These are phyloP conservation scores for Ustilaginoidea virens DNA, from an alignment of 2,329 filamentous ascomycete species.

Conservation along the genomic window DNA sequence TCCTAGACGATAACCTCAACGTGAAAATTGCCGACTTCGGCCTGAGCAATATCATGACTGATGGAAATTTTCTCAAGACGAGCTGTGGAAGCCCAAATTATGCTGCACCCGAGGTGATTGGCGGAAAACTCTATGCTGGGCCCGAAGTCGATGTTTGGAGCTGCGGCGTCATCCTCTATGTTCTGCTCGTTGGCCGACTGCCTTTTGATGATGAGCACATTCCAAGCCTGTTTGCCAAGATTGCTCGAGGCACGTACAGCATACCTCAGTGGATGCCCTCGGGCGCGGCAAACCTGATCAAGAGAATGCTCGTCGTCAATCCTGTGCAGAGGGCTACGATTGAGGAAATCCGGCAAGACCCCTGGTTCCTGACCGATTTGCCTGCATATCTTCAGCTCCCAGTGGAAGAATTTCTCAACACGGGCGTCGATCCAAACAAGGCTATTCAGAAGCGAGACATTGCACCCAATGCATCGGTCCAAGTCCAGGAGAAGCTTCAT, in stretches of 20 bases:
- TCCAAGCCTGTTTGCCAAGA: constrained; percentile 93
- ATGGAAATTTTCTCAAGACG: constrained; percentile 97
- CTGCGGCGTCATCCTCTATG: constrained; percentile 80
- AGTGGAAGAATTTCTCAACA: constrained; percentile 82
- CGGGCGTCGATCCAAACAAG: constrained; percentile 85
- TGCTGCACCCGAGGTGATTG: constrained; percentile 93
- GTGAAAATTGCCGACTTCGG: constrained; percentile 99
- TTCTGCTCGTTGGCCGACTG: constrained; percentile 64
- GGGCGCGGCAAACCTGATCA: constrained; percentile 69
- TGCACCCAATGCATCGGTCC: constrained; percentile 60
- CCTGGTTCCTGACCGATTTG: constrained; percentile 84
- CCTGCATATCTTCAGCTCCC: constrained; percentile 77
- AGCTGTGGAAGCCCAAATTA: constrained; percentile 98
- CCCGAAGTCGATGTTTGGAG: constrained; percentile 99
- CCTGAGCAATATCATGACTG: constrained; percentile 98
- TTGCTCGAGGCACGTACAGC: constrained; percentile 83
- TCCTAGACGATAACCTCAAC: constrained; percentile 89
- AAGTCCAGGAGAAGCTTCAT: constrained; percentile 79
- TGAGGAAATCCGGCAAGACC: constrained; percentile 79
- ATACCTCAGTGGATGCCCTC: constrained; percentile 82
- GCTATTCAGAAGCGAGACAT: constrained; percentile 74
- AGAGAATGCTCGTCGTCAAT: constrained; percentile 89
- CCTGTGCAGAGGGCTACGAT: constrained; percentile 90
- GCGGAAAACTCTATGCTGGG: constrained; percentile 91
- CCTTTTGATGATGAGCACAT: constrained; percentile 99